Evolutionary conservation across 768 basidiomycete species (phyloP).

Genomic region (Rhodocollybia butyracea): DNA sequence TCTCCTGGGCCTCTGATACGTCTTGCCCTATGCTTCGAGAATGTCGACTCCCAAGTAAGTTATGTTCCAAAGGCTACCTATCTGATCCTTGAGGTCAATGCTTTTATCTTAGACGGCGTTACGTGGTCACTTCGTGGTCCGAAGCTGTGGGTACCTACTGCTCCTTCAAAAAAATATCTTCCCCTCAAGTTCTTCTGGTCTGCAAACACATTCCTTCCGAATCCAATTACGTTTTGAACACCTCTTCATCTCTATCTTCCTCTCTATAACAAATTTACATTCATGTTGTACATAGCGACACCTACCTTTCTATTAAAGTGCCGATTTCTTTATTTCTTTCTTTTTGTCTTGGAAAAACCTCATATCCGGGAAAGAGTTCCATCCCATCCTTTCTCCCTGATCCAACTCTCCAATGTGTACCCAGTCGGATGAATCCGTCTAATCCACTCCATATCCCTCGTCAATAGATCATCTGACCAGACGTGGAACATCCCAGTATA

Average conservation of each 20-base stretch:
- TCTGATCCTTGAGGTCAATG: too few species aligned
- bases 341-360: not conserved
- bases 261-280: too few species aligned
- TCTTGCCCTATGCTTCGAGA: not conserved
- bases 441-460: slow-evolving; percentile 43
- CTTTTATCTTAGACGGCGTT: not conserved
- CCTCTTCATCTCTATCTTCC: too few species aligned
- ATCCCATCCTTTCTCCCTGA: slow-evolving; percentile 30
- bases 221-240: too few species aligned
- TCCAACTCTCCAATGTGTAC: slow-evolving; percentile 38
- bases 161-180: too few species aligned
- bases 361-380: slow-evolving; percentile 11
- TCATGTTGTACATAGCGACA: too few species aligned
- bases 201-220: too few species aligned
- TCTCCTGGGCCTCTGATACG: not conserved
- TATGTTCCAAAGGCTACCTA: not conserved
- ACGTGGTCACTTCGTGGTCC: not conserved
- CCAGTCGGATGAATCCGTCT: slow-evolving; percentile 32
- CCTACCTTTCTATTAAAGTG: too few species aligned
- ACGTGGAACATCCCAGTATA: slow-evolving; percentile 41
- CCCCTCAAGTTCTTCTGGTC: too few species aligned
- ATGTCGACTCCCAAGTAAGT: not conserved
- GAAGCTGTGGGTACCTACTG: not conserved
- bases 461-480: slow-evolving; percentile 41
- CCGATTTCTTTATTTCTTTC: too few species aligned